Evolutionary conservation across 2,329 filamentous ascomycete species (phyloP).

Genomic region (Fusarium incarnatum): DNA sequence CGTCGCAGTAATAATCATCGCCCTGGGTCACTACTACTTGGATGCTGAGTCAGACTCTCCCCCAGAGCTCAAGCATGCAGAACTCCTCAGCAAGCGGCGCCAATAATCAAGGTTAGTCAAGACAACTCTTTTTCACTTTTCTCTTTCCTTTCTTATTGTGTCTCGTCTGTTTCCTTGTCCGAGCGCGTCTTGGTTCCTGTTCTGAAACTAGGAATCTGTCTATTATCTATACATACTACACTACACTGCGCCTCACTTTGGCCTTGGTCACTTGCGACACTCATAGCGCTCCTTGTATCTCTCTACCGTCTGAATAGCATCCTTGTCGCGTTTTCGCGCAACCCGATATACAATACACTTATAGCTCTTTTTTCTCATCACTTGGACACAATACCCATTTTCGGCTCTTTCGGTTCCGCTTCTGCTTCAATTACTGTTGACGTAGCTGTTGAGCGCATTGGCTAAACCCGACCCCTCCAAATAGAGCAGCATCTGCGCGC

Average conservation of each 20-base stretch:
- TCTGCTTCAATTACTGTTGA: constrained; percentile 30
- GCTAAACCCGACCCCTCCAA: constrained; percentile 43
- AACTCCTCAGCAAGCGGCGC: constrained; percentile 50
- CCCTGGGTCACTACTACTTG: constrained; percentile 44
- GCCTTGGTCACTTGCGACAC: constrained; percentile 35
- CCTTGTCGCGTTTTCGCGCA: constrained; percentile 41
- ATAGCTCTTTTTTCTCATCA: constrained; percentile 19
- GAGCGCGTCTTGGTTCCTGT: constrained; percentile 21
- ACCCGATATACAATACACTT: constrained; percentile 28
- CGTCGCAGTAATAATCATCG: constrained; percentile 49
- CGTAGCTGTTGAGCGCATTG: constrained; percentile 32
- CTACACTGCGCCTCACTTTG: constrained; percentile 12
- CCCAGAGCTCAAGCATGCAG: constrained; percentile 49
- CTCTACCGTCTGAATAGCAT: constrained; percentile 37
- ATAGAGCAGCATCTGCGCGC: constrained; percentile 58
- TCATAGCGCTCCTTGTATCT: constrained; percentile 34
- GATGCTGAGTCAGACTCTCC: constrained; percentile 52
- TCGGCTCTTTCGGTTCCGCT: constrained; percentile 24
- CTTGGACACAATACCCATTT: constrained; percentile 19
- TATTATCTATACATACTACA: constrained; percentile 16
- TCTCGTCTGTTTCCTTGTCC: constrained; percentile 27
- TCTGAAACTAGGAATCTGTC: constrained; percentile 18
- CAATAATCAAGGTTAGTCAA: constrained; percentile 50
- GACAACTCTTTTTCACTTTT: constrained; percentile 37
- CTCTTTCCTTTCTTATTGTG: constrained; percentile 23